These are phyloP conservation scores for Chalaropsis ovoidea DNA, from an alignment of 2,329 filamentous ascomycete species.

Conservation along the genomic window DNA sequence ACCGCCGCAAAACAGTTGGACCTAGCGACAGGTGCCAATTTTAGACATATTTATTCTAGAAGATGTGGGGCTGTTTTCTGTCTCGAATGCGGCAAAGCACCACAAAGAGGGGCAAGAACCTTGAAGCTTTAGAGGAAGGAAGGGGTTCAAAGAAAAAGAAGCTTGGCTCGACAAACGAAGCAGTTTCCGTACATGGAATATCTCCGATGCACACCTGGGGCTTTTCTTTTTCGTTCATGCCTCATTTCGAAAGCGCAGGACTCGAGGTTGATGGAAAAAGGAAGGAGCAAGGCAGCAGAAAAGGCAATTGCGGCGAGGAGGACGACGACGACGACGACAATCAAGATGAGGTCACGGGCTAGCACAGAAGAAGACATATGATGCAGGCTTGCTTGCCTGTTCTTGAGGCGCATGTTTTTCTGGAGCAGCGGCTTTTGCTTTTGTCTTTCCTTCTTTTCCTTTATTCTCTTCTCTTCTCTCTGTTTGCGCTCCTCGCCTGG, in stretches of 20 bases:
- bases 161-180: not conserved
- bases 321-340: not conserved
- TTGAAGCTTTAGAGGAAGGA: not conserved
- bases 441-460: not conserved
- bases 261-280: not conserved
- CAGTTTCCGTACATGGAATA: not conserved
- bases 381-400: not conserved
- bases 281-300: not conserved
- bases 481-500: not conserved
- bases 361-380: not conserved
- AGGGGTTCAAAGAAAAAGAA: not conserved
- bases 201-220: not conserved
- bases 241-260: not conserved
- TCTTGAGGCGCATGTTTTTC: not conserved
- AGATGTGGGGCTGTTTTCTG: constrained; percentile 9
- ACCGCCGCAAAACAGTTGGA: not conserved
- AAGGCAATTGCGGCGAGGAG: not conserved
- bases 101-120: not conserved
- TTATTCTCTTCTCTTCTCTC: not conserved
- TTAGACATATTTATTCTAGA: constrained; percentile 6
- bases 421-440: not conserved
- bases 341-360: not conserved
- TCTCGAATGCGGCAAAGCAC: not conserved
- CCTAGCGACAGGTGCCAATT: not conserved
- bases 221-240: constrained; percentile 4